Evolutionary conservation across 306 rosid species (phyloP), one percentile per base, ranked within the genome.

Genomic region (Canavalia gladiata): DNA sequence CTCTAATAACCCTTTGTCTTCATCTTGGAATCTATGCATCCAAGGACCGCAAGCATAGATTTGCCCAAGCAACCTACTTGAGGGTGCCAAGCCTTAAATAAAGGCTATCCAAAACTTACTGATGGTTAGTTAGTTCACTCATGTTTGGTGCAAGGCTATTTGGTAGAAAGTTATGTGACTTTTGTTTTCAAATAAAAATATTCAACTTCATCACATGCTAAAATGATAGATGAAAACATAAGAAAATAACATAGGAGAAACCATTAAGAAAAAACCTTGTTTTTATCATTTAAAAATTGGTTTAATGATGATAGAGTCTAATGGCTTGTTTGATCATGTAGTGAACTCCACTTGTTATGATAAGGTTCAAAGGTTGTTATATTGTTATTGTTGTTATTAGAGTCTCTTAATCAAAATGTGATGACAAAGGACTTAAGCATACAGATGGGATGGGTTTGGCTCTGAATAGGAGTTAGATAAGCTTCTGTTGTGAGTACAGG

Each of bases 41-140:
- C 73, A 75, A 75, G 87, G 87, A 80, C 87, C 87, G 82, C 82
- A 84, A 60, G 4, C 79, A 52, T 73, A 75, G 42, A 80, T 84
- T 65, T 70, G 77, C 71, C 85, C 85, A 80, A 63, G 66, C 87
- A 84, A 75, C 78, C 76, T 45, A 84, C 72, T 76, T 54, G 68
- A 75, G 77, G 62, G 13, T 65, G 69, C 79, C 63, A 69, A 43
- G 18, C 35, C 79, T 59, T 80, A 77, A 75, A 75, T 80, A 76
- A 80, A 84, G 57, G 6, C 76, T 84, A 46, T 75, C 85, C 67
- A 75, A 79, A 83, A 75, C 34, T 43, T n/a, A 43, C 62, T 66
- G 31, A 65, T 29, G 1, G 37, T 18, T 78, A 6, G 71, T 46
- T 72, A 45, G 76, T 72, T 83, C 60, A 64, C 60, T 74, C 59